phyloP scores from a whole-genome alignment of 192 early-diverging fungal species.

The Entomortierella beljakovae region DNA sequence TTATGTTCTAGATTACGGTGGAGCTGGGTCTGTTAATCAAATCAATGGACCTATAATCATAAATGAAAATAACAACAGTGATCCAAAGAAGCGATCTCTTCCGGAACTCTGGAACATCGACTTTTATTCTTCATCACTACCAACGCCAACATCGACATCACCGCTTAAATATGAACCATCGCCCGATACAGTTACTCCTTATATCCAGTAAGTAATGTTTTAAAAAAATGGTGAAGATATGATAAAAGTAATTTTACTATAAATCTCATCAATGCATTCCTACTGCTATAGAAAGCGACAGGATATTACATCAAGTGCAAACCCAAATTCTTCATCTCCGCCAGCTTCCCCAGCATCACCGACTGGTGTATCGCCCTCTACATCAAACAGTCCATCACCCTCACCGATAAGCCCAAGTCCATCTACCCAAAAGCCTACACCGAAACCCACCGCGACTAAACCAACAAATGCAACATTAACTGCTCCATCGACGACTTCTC shows the following conservation, averaged over 20 bases:
- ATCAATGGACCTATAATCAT: constrained; percentile 11
- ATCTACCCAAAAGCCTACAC: background rate
- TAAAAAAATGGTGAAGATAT: no score
- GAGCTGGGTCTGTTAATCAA: constrained; percentile 47
- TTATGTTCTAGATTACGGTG: constrained; percentile 32
- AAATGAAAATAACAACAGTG: background rate
- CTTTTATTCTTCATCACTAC: background rate
- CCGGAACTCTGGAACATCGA: background rate
- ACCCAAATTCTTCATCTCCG: background rate
- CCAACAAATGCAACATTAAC: background rate
- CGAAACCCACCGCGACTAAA: background rate
- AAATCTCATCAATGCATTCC: no score
- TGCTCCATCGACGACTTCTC: background rate
- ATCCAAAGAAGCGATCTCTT: background rate
- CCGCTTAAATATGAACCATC: background rate
- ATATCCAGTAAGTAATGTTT: no score
- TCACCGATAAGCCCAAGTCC: background rate
- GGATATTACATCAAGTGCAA: no score
- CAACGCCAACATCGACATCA: background rate
- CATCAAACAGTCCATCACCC: background rate
- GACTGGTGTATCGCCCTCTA: background rate
- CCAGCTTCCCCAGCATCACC: background rate
- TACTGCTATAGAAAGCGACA: constrained; percentile 1
- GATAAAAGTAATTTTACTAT: no score
- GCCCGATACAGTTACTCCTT: background rate